Conservation (phyloP, 306 rosid genomes). For the Cicer yamashitae region DNA sequence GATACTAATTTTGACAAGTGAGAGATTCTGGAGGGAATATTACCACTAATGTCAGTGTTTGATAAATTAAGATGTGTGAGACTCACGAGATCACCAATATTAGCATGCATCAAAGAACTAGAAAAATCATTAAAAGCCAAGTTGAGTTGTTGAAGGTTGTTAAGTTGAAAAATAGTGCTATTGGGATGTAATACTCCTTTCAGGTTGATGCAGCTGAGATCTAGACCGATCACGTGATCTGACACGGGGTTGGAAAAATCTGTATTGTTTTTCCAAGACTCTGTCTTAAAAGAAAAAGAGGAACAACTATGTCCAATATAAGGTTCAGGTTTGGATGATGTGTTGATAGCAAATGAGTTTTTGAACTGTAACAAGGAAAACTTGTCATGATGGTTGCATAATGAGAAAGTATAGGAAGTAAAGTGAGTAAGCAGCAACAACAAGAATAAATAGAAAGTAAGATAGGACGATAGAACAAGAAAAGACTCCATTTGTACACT, state of each 20-base stretch:
- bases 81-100: too few relatives aligned
- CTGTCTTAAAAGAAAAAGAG: conserved; percentile 26
- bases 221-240: conserved; percentile 33
- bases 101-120: too few relatives aligned
- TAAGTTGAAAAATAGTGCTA: too few relatives aligned
- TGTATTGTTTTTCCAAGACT: conserved; percentile 23
- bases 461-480: not conserved
- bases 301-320: not conserved
- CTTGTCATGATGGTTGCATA: conserved; percentile 5
- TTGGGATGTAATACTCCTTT: too few relatives aligned
- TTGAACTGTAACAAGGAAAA: conserved; percentile 30
- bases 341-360: not conserved
- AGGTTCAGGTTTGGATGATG: not conserved
- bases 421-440: not conserved
- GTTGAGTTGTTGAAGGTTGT: too few relatives aligned
- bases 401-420: not conserved
- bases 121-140: too few relatives aligned
- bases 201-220: conserved; percentile 35
- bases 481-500: not conserved
- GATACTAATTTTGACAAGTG: too few relatives aligned
- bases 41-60: too few relatives aligned
- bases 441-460: not conserved
- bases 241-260: conserved; percentile 12
- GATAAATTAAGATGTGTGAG: too few relatives aligned
- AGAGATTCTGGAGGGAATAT: too few relatives aligned